Base-by-base conservation (phyloP, 495 filamentous ascomycete genomes). In the Sphaerosporella brunnea region DNA sequence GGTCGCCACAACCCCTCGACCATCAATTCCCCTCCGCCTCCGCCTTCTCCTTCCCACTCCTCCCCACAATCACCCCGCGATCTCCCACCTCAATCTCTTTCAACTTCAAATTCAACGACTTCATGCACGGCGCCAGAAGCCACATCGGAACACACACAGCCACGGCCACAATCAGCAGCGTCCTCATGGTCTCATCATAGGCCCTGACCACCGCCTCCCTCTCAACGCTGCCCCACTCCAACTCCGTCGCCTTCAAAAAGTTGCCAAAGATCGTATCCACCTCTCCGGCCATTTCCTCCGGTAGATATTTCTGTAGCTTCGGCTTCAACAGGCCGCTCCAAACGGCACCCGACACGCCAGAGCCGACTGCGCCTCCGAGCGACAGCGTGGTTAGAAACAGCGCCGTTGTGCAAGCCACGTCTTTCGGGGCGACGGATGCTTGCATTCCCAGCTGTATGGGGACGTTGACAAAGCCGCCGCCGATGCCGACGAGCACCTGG, bases 301-400 rank as follows among this genome's bases (percentile, higher is more conserved):
- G 78, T 5, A 82, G 68, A 50, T 74, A 78, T 18, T 58, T 40
- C 23, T 52, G 53, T n/a, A 82, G 65, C 49, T 77, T 75, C 9
- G 59, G 53, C 0, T 75, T 75, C 5, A 82, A 64, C 24, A 69
- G 67, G 36, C 68, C 64, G 0, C 72, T 71, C 79, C 79, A 83
- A 16, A 82, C 64, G 0, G 75, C 77, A 2, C 79, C 79, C 0
- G 77, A 76, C 28, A 83, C 71, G 10, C 78, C 77, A 7, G 68
- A 69, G 5, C 80, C 79, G 1, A 82, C 69, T 0, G 80, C 77
- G 16, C 78, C 77, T 10, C 80, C 79, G 53, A 83, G 72, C 43
- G 78, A 74, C 52, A 78, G 68, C 7, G 73, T 68, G 0, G 78
- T 75, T 1, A 80, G 64, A 53, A 78, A 80, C 32, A 82, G 70